These are phyloP conservation scores for Vigna mungo DNA, from an alignment of 306 rosid species.

Conservation along the genomic window DNA sequence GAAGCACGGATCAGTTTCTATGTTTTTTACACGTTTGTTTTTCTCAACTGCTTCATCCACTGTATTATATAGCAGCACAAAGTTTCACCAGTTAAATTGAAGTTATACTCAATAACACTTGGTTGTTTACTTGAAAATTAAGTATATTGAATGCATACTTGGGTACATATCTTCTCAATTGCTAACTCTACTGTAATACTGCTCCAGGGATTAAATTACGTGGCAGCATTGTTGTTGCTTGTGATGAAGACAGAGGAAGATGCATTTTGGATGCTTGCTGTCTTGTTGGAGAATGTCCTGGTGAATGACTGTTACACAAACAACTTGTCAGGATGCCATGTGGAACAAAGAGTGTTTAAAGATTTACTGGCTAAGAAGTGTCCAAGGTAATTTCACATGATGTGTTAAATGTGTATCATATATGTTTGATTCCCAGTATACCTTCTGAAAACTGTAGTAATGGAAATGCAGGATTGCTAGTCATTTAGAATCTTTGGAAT, in stretches of 20 bases:
- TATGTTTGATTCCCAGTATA: conserved; percentile 25
- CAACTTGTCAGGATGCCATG: conserved; percentile 98
- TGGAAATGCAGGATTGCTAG: conserved; percentile 76
- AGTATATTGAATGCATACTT: conserved; percentile 7
- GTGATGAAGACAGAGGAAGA: conserved; percentile 99
- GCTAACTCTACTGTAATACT: conserved; percentile 38
- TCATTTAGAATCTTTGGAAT: conserved; percentile 89
- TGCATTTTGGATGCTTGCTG: conserved; percentile 99
- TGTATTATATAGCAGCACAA: not conserved
- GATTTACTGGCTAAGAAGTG: conserved; percentile 84
- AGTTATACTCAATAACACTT: not conserved
- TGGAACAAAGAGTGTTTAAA: conserved; percentile 96
- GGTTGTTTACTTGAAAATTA: conserved; percentile 10
- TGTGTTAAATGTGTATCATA: conserved; percentile 10
- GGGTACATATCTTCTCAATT: conserved; percentile 35
- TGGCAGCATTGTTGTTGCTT: conserved; percentile 91
- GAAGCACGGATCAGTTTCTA: conserved; percentile 7
- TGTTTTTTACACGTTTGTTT: not conserved
- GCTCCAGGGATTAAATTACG: conserved; percentile 93
- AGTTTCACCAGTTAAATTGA: conserved; percentile 20
- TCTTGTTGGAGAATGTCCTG: conserved; percentile 89
- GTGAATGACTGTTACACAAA: conserved; percentile 94
- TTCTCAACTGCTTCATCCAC: not conserved
- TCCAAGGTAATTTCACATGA: conserved; percentile 69
- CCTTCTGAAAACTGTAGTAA: conserved; percentile 45